Percentiles rank a stretch among this genome's conserved stretches.
Conservation (phyloP, 257 asterid species). For the Agastache rugosa region DNA sequence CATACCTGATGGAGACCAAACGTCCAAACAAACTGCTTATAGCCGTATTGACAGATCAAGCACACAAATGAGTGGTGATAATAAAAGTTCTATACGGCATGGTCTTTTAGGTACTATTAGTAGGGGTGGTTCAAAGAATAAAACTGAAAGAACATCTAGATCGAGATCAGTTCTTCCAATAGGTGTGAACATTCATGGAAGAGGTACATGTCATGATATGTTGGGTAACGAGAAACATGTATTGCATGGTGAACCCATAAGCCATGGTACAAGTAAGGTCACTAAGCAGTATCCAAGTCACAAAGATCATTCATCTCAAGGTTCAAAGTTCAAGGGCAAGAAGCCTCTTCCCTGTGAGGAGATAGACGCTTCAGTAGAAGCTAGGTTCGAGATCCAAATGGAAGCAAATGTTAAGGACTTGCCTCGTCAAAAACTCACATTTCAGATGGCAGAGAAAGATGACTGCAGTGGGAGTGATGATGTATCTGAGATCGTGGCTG, state of each 20-base stretch:
- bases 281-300: constrained; percentile 41
- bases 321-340: constrained; percentile 47
- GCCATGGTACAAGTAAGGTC: constrained; percentile 41
- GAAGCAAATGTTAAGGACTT: constrained; percentile 43
- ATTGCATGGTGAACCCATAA: constrained; percentile 34
- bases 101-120: constrained; percentile 52
- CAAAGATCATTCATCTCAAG: constrained; percentile 43
- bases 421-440: constrained; percentile 37
- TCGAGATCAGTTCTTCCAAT: constrained; percentile 54
- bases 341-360: constrained; percentile 41
- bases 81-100: constrained; percentile 38
- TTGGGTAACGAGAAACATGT: constrained; percentile 30
- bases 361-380: constrained; percentile 44
- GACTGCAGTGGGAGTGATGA: constrained; percentile 29
- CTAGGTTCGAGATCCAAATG: constrained; percentile 44
- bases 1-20: constrained; percentile 46
- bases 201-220: constrained; percentile 39
- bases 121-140: constrained; percentile 58
- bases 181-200: constrained; percentile 45
- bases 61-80: constrained; percentile 34
- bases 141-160: constrained; percentile 42
- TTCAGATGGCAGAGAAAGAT: constrained; percentile 38
- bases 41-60: constrained; percentile 31
- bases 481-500: constrained; percentile 37
- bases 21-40: constrained; percentile 34